phyloP scores from a whole-genome alignment of 2,329 filamentous ascomycete species.

The Malbranchea zuffiana region DNA sequence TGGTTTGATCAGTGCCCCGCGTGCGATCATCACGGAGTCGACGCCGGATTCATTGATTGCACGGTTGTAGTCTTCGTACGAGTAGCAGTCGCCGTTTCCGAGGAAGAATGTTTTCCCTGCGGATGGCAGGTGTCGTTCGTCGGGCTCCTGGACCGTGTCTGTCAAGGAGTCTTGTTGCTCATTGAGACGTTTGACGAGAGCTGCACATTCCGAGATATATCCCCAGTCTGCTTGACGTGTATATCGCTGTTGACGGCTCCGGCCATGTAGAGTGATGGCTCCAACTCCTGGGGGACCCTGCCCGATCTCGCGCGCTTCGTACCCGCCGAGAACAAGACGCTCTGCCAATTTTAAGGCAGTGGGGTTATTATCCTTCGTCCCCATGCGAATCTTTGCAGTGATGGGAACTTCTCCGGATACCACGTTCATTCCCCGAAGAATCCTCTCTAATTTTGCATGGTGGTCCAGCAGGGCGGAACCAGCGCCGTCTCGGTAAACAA shows the following conservation, averaged over 20 bases:
- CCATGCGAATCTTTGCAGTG: slow-evolving; percentile 88
- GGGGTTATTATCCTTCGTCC: slow-evolving; percentile 67
- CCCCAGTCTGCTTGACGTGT: slow-evolving; percentile 85
- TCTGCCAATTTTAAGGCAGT: slow-evolving; percentile 73
- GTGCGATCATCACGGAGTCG: slow-evolving; percentile 94
- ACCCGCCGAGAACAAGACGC: slow-evolving; percentile 67
- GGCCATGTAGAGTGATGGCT: slow-evolving; percentile 89
- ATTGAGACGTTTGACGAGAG: slow-evolving; percentile 71
- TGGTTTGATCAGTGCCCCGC: slow-evolving; percentile 90
- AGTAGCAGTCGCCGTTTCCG: slow-evolving; percentile 94
- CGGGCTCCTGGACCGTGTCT: slow-evolving; percentile 69
- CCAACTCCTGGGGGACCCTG: slow-evolving; percentile 74
- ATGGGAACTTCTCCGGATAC: slow-evolving; percentile 86
- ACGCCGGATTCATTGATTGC: slow-evolving; percentile 68
- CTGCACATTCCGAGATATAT: slow-evolving; percentile 84
- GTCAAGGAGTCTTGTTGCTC: slow-evolving; percentile 52
- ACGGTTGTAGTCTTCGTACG: slow-evolving; percentile 73
- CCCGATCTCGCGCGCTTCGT: slow-evolving; percentile 54
- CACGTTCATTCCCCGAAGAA: slow-evolving; percentile 88
- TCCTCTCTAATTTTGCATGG: slow-evolving; percentile 80
- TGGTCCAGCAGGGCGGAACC: slow-evolving; percentile 88
- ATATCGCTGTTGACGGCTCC: slow-evolving; percentile 89
- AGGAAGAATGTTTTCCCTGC: slow-evolving; percentile 74
- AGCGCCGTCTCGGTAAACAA: slow-evolving; percentile 77
- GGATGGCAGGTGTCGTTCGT: slow-evolving; percentile 61